Conservation (phyloP, 2,329 filamentous ascomycete genomes). For the Botryotinia globosa region DNA sequence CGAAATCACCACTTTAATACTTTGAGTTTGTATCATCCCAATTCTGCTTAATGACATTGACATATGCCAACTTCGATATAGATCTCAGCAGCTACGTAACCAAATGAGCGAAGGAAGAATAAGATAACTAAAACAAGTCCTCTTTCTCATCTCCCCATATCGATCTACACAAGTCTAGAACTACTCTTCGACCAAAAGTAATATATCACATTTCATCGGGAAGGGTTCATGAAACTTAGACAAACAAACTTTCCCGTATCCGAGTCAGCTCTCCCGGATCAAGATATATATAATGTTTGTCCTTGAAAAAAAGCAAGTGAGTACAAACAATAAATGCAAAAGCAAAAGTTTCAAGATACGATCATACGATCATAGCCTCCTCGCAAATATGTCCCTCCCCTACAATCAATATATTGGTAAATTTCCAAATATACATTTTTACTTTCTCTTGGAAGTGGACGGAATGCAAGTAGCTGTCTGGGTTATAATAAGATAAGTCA, state of each 20-base stretch:
- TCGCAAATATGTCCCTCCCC: not conserved
- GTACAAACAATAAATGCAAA: constrained; percentile 2
- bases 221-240: constrained; percentile 9
- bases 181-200: not conserved
- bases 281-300: not conserved
- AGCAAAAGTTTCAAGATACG: not conserved
- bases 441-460: not conserved
- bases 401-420: not conserved
- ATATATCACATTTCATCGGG: constrained; percentile 15
- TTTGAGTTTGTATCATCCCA: not conserved
- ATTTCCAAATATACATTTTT: constrained; percentile 1
- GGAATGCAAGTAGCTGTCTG: not conserved
- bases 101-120: not conserved
- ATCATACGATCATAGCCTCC: not conserved
- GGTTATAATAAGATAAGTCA: not conserved
- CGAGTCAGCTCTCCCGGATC: constrained; percentile 10
- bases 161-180: constrained; percentile 1
- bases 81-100: not conserved
- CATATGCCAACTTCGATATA: not conserved
- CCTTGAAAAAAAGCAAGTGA: constrained; percentile 13
- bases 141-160: not conserved
- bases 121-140: not conserved
- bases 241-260: constrained; percentile 12
- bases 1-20: constrained; percentile 7
- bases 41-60: not conserved